Evolutionary conservation across 129 eudicot species (phyloP).

Genomic region (Centella asiatica): DNA sequence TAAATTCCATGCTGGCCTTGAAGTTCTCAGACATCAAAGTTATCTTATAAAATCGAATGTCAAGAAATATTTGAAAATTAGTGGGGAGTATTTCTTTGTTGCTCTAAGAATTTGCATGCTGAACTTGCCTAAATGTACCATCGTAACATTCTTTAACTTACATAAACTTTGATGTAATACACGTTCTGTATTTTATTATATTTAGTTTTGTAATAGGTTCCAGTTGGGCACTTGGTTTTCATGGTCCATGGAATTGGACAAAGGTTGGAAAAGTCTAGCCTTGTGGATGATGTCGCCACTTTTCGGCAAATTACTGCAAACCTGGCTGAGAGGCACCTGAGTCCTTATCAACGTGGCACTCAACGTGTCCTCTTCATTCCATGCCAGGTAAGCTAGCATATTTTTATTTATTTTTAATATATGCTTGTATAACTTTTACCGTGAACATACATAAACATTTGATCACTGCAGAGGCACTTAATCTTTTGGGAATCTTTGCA

Average conservation of each 20-base stretch:
- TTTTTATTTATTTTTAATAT: neutral
- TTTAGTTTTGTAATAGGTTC: constrained; percentile 46
- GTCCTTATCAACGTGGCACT: constrained; percentile 60
- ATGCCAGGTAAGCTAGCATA: constrained; percentile 50
- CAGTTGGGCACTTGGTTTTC: constrained; percentile 86
- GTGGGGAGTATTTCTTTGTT: too few relatives aligned
- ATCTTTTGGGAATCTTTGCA: too few relatives aligned
- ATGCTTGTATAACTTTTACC: neutral
- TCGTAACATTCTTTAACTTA: neutral
- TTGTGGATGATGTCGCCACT: constrained; percentile 79
- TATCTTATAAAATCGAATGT: too few relatives aligned
- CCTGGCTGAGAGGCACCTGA: constrained; percentile 76
- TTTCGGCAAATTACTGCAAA: constrained; percentile 69
- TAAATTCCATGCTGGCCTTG: neutral
- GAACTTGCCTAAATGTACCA: too few relatives aligned
- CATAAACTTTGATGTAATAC: neutral
- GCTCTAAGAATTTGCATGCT: too few relatives aligned
- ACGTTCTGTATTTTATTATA: neutral
- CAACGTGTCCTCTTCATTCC: constrained; percentile 90
- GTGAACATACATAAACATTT: too few relatives aligned
- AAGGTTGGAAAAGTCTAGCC: constrained; percentile 86
- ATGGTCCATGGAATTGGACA: constrained; percentile 99
- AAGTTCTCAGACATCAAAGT: too few relatives aligned
- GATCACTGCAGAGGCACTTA: too few relatives aligned
- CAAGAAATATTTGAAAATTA: too few relatives aligned